phyloP scores from a whole-genome alignment of 1,284 basidiomycete species.

The Fomitiporia mediterranea region DNA sequence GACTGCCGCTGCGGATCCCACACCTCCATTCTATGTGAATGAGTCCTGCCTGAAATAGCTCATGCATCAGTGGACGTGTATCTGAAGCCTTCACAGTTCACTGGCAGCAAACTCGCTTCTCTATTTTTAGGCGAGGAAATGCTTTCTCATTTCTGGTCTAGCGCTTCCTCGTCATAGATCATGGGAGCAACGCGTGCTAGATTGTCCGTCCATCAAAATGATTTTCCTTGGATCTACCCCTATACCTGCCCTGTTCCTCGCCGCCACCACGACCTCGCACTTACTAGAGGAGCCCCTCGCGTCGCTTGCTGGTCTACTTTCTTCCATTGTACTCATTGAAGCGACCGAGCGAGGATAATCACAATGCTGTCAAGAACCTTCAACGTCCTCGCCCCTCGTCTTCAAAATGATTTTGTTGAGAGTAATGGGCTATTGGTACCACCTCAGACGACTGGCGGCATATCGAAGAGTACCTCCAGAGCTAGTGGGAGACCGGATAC shows the following conservation, averaged over 20 bases:
- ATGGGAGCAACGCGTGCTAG: not conserved
- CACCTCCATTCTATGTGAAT: too few species aligned
- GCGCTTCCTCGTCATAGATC: not conserved
- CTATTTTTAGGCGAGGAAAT: too few species aligned
- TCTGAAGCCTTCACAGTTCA: too few species aligned
- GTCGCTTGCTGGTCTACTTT: too few species aligned
- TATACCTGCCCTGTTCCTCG: slow-evolving; percentile 1
- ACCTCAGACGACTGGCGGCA: not conserved
- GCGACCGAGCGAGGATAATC: too few species aligned
- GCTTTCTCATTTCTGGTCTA: too few species aligned
- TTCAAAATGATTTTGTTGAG: not conserved
- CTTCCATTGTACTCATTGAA: not conserved
- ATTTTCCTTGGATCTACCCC: not conserved
- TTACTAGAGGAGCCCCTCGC: not conserved
- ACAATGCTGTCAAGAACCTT: not conserved
- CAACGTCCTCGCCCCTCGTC: not conserved
- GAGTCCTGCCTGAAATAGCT: too few species aligned
- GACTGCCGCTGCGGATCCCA: too few species aligned
- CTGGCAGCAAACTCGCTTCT: too few species aligned
- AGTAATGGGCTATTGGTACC: not conserved
- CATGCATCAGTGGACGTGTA: too few species aligned
- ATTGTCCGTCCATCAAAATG: not conserved
- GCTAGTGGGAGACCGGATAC: not conserved
- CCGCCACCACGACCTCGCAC: not conserved
- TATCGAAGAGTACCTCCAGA: not conserved